Base-by-base conservation (phyloP, 371 early-diverging fungal genomes). In the Mortierella sp. region DNA sequence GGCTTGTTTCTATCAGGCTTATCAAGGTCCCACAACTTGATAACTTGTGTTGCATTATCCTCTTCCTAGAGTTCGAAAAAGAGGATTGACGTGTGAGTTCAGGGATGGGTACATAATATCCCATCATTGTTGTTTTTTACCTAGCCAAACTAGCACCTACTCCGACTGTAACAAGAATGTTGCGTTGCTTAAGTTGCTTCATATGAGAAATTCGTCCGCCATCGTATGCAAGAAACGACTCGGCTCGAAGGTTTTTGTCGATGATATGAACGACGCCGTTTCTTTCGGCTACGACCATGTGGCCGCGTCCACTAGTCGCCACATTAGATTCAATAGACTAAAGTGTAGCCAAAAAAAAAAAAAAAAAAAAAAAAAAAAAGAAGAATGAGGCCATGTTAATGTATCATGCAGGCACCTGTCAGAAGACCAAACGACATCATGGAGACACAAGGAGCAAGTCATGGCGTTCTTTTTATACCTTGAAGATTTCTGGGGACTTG, bases 11-110 rank as follows among this genome's bases (percentile, higher is more conserved):
- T 75, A 58, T 84, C 84, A 9, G 84, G 73, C 30, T 90, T 87
- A 74, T 93, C 94, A 44, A 95, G 79, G 68, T 95, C 92, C 95
- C 95, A 96, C 47, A 95, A 83, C 70, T 93, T 92, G 57, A 95
- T 84, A 5, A 89, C 83, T 14, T 91, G 87, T 44, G 67, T 66
- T 60, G 86, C 57, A 67, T 84, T 70, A 23, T 88, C 88, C 70
- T 89, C 91, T 84, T 90, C 81, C 80, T 74, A 58, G 37, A 37
- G 37, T 37, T 9, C 37, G n/a, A 37, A 37, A 37, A 37, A 37
- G 37, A 37, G 37, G 3, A 37, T 37, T 37, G 37, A 37, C 9
- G 37, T 37, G 37, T 37, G 3, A 9, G 37, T 37, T 9, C 37
- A 37, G 37, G 37, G 37, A 37, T 9, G 9, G 9, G 37, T 37